These are phyloP conservation scores for Paxillus rubicundulus DNA, from an alignment of 768 basidiomycete genomes.

Conservation along the genomic window DNA sequence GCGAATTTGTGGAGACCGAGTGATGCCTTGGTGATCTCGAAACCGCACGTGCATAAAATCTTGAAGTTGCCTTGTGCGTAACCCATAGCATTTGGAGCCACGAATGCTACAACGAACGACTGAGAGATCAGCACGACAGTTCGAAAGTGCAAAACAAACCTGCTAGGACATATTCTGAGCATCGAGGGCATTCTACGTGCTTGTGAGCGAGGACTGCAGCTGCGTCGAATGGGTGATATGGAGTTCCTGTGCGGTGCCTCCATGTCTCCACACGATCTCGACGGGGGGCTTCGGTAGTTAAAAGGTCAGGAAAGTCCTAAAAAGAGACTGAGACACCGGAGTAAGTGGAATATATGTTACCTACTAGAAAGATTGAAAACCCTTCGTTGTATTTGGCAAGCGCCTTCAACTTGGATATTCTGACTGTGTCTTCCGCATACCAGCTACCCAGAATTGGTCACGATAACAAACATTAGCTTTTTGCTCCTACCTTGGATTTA, in stretches of 20 bases:
- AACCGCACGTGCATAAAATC: constrained; percentile 33
- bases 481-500: constrained; percentile 25
- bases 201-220: constrained; percentile 14
- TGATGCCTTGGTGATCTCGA: constrained; percentile 35
- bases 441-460: background rate
- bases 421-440: constrained; percentile 8
- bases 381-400: background rate
- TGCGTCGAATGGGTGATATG: constrained; percentile 31
- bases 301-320: background rate
- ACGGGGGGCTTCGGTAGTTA: background rate
- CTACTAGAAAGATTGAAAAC: background rate
- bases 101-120: constrained; percentile 30
- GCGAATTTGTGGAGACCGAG: constrained; percentile 39
- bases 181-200: constrained; percentile 27
- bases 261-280: constrained; percentile 4
- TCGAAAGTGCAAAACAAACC: background rate
- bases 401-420: background rate
- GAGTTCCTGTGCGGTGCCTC: constrained; percentile 10
- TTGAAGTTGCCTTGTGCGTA: constrained; percentile 43
- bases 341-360: background rate
- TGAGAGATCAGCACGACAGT: no score
- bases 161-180: background rate
- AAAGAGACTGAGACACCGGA: no score
- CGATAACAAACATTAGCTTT: background rate
- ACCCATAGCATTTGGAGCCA: constrained; percentile 37